These are phyloP conservation scores for Cymbopogon citratus DNA, from an alignment of 176 grass and related monocot genomes.

Conservation along the genomic window DNA sequence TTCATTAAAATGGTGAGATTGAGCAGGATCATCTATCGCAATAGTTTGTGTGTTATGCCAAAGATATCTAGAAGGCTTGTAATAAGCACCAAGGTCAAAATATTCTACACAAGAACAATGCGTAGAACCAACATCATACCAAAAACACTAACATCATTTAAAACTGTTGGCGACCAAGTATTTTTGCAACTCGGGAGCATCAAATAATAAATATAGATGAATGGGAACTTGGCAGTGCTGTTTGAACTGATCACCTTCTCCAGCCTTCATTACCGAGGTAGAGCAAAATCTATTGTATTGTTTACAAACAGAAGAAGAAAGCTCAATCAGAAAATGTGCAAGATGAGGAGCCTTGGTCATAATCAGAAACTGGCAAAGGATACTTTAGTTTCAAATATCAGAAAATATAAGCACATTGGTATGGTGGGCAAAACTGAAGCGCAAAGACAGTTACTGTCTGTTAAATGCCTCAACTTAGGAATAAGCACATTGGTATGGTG, in stretches of 20 bases:
- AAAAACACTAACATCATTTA: neutral
- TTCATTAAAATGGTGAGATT: neutral
- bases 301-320: constrained; percentile 15
- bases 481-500: neutral
- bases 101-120: neutral
- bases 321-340: constrained; percentile 8
- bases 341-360: neutral
- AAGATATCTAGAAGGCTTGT: neutral
- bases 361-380: neutral
- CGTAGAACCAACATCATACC: neutral
- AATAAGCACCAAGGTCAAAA: neutral
- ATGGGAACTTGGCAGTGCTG: neutral
- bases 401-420: neutral
- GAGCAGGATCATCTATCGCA: neutral
- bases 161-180: neutral
- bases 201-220: neutral
- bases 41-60: neutral
- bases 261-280: constrained; percentile 46
- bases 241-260: neutral
- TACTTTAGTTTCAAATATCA: neutral
- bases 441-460: no score
- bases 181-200: neutral
- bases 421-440: no score
- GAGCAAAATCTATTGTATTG: constrained; percentile 41
- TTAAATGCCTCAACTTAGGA: no score